phyloP scores from a whole-genome alignment of 1,284 basidiomycete species.

The Cryptococcus hybrid region DNA sequence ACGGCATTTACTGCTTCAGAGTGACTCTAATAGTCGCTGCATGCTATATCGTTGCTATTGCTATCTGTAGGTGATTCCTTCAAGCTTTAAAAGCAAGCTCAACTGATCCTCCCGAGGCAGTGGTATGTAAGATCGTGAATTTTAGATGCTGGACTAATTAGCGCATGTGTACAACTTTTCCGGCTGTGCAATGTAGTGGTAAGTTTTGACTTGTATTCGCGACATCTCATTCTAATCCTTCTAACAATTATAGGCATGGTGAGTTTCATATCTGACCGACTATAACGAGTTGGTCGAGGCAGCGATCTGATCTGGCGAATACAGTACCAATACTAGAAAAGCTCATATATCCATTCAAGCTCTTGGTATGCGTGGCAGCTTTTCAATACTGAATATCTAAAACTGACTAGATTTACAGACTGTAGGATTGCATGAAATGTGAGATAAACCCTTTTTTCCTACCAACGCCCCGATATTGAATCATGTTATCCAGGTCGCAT shows the following conservation, averaged over 20 bases:
- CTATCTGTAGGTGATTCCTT: slow-evolving; percentile 29
- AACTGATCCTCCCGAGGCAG: not conserved
- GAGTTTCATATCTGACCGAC: slow-evolving; percentile 1
- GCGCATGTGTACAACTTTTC: not conserved
- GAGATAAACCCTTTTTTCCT: slow-evolving; percentile 13
- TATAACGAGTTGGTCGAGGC: not conserved
- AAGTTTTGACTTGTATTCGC: not conserved
- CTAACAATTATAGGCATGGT: slow-evolving; percentile 25
- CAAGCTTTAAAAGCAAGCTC: too few relatives aligned
- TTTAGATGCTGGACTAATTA: not conserved
- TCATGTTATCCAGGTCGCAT: slow-evolving; percentile 63
- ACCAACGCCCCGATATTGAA: slow-evolving; percentile 2
- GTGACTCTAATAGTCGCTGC: slow-evolving; percentile 41
- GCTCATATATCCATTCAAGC: slow-evolving; percentile 91
- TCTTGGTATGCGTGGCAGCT: slow-evolving; percentile 45
- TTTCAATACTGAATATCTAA: not conserved
- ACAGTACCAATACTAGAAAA: slow-evolving; percentile 41
- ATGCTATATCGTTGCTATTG: slow-evolving; percentile 38
- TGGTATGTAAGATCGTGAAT: slow-evolving; percentile 4
- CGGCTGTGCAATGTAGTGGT: slow-evolving; percentile 15
- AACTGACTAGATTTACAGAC: slow-evolving; percentile 57
- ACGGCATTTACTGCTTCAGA: slow-evolving; percentile 17
- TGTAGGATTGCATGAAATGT: slow-evolving; percentile 85
- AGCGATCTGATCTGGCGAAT: not conserved
- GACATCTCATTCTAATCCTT: not conserved